These are phyloP conservation scores for Populus hybrid DNA, from an alignment of 441 rosid genomes.

Conservation along the genomic window DNA sequence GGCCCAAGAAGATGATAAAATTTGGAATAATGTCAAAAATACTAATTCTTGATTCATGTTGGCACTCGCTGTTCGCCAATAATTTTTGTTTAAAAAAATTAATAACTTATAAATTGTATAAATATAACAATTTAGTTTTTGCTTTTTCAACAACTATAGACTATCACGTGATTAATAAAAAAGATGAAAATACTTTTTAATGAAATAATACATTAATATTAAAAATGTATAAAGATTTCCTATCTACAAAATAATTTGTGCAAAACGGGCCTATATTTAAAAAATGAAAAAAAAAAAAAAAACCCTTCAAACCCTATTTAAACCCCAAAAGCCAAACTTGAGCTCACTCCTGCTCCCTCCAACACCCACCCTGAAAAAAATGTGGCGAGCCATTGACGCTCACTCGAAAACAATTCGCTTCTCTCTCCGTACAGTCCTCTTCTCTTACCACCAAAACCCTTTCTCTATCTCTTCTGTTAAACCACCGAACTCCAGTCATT, in stretches of 20 bases:
- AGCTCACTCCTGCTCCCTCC: background rate
- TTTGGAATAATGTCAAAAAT: too few species aligned
- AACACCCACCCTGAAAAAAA: conserved; percentile 17
- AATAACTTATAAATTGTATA: too few species aligned
- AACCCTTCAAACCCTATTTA: background rate
- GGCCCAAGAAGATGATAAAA: too few species aligned
- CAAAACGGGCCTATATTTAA: background rate
- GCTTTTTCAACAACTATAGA: too few species aligned
- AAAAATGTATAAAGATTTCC: background rate
- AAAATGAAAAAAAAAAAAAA: background rate
- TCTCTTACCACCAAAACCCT: conserved; percentile 18
- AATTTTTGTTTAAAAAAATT: too few species aligned
- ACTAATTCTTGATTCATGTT: too few species aligned
- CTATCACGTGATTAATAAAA: too few species aligned
- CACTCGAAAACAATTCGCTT: conserved; percentile 31
- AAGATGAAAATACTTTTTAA: too few species aligned
- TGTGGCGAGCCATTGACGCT: conserved; percentile 45
- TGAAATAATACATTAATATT: too few species aligned
- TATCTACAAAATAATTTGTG: background rate
- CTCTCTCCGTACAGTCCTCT: conserved; percentile 40
- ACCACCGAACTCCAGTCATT: conserved; percentile 5
- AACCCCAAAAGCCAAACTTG: background rate
- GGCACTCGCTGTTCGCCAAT: too few species aligned
- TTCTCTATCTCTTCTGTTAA: background rate
- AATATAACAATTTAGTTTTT: too few species aligned